Conservation (phyloP, 75 land plant genomes). For the Cryptomeria japonica region DNA sequence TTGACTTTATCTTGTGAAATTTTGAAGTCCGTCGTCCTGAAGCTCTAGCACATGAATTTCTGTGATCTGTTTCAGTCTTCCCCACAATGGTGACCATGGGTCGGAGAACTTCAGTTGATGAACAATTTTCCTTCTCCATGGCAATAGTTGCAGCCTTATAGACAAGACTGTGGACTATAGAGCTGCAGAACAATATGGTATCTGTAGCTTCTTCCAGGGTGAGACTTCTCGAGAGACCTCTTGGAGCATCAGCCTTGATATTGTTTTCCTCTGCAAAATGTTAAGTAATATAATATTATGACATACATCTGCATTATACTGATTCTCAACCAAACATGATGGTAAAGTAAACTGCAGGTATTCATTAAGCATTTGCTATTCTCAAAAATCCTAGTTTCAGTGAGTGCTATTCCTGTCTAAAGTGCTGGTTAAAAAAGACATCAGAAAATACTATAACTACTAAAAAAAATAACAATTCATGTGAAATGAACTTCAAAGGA, state of each 20-base stretch:
- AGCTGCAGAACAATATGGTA: constrained; percentile 80
- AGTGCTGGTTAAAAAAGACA: background rate
- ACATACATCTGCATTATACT: background rate
- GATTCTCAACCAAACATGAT: background rate
- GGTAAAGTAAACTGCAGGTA: background rate
- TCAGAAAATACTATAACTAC: background rate
- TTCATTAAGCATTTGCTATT: background rate
- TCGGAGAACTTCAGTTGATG: constrained; percentile 27
- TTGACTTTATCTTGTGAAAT: constrained; percentile 17
- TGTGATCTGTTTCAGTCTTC: constrained; percentile 19
- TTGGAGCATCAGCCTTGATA: constrained; percentile 26
- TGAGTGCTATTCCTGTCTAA: background rate
- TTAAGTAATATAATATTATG: background rate
- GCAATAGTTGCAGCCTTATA: constrained; percentile 68
- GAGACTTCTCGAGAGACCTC: constrained; percentile 49
- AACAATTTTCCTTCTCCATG: constrained; percentile 46
- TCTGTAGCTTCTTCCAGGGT: constrained; percentile 85
- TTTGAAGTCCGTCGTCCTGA: constrained; percentile 10
- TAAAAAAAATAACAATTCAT: background rate
- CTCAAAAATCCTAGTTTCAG: background rate
- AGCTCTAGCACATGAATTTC: constrained; percentile 10
- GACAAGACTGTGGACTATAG: constrained; percentile 63
- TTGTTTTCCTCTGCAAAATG: constrained; percentile 39
- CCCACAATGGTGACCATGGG: constrained; percentile 36
- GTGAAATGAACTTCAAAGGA: background rate